Conservation (phyloP, 2,329 filamentous ascomycete species). For the Xylogone sp. region DNA sequence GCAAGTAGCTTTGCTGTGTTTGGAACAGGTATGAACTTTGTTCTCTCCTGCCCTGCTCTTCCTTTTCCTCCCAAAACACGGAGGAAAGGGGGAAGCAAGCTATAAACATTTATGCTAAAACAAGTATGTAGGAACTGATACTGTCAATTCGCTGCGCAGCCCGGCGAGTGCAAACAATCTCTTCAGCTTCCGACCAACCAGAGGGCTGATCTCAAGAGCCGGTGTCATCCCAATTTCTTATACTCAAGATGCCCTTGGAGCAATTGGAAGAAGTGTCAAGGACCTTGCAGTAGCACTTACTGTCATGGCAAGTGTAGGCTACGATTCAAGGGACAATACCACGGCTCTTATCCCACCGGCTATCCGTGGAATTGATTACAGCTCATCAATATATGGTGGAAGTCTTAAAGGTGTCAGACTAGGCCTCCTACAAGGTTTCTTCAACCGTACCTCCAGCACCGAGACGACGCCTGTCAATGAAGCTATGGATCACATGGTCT, state of each 20-base stretch:
- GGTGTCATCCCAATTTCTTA: slow-evolving; percentile 53
- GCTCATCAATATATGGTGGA: slow-evolving; percentile 24
- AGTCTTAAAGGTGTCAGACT: slow-evolving; percentile 38
- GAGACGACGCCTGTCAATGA: slow-evolving; percentile 56
- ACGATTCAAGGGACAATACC: slow-evolving; percentile 47
- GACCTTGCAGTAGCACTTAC: slow-evolving; percentile 48
- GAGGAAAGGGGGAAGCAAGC: not conserved
- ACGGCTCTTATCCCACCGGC: slow-evolving; percentile 44
- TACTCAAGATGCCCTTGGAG: slow-evolving; percentile 53
- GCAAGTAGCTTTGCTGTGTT: slow-evolving; percentile 52
- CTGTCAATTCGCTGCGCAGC: slow-evolving; percentile 58
- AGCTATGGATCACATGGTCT: slow-evolving; percentile 45
- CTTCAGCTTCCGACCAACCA: slow-evolving; percentile 55
- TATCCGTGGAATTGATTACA: slow-evolving; percentile 42
- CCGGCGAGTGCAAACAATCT: slow-evolving; percentile 59
- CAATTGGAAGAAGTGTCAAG: slow-evolving; percentile 46
- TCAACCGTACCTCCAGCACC: slow-evolving; percentile 44
- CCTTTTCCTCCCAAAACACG: no score
- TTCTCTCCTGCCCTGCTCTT: not conserved
- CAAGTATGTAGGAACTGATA: slow-evolving; percentile 45
- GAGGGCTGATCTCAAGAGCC: slow-evolving; percentile 44
- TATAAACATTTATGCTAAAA: no score
- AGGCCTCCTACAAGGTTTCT: slow-evolving; percentile 43
- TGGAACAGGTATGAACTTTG: slow-evolving; percentile 39
- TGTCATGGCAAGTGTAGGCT: slow-evolving; percentile 49